A percentile compares a stretch with the other conserved stretches of the same genome.
Evolutionary conservation across 225 moss, liverwort and hornwort genomes (phyloP).

Genomic region (Polytrichum commune): DNA sequence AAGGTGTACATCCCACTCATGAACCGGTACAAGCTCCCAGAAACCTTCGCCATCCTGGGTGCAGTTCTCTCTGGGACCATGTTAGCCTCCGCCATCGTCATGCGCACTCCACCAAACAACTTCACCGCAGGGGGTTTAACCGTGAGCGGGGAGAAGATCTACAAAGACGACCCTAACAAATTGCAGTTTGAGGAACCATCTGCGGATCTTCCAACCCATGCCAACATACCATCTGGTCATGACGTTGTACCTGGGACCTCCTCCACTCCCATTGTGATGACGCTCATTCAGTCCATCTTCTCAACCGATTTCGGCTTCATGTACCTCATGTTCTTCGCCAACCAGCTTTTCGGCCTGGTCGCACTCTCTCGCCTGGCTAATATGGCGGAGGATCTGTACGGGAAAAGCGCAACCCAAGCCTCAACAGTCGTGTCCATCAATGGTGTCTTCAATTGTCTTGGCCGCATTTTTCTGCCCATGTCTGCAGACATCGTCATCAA

Average conservation of each 20-base stretch:
- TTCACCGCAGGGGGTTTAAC: constrained; percentile 44
- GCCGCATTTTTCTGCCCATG: constrained; percentile 50
- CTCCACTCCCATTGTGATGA: constrained; percentile 27
- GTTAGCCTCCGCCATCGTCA: constrained; percentile 32
- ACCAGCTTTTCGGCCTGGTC: constrained; percentile 68
- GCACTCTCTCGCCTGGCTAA: constrained; percentile 50
- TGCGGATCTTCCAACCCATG: no score
- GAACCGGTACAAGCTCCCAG: constrained; percentile 23
- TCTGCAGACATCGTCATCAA: constrained; percentile 39
- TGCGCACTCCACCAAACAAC: constrained; percentile 55
- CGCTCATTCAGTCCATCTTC: constrained; percentile 35
- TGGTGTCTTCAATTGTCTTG: constrained; percentile 65
- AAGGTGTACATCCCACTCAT: constrained; percentile 57
- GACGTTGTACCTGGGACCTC: background rate
- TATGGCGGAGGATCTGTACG: constrained; percentile 63
- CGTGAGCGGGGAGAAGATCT: constrained; percentile 40
- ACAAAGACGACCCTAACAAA: background rate
- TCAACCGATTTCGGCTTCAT: constrained; percentile 59
- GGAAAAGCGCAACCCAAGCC: constrained; percentile 15
- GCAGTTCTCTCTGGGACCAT: constrained; percentile 37
- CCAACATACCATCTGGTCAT: no score
- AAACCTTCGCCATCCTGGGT: constrained; percentile 65
- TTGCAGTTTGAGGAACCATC: no score
- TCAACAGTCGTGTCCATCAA: constrained; percentile 65
- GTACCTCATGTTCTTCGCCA: constrained; percentile 75